Evolutionary conservation across 2,329 filamentous ascomycete genomes (phyloP).

Genomic region (Madurella mycetomatis): DNA sequence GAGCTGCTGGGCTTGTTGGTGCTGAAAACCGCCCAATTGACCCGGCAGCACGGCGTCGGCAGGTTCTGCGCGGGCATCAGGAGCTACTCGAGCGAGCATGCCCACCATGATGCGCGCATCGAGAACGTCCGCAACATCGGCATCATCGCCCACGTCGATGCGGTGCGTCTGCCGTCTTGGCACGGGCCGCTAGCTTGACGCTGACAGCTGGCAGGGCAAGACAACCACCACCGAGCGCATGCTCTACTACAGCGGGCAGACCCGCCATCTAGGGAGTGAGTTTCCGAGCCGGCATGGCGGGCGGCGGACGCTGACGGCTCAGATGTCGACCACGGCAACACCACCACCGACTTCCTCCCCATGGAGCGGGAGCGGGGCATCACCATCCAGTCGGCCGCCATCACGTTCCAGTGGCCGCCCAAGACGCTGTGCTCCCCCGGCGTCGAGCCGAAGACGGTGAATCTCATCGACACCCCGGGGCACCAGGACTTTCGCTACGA

Average conservation of each 20-base stretch:
- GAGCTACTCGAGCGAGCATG: constrained; percentile 19
- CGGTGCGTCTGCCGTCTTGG: constrained; percentile 42
- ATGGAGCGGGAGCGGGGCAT: constrained; percentile 89
- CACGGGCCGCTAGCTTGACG: background rate
- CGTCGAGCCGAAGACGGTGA: constrained; percentile 62
- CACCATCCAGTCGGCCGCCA: constrained; percentile 95
- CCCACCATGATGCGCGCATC: constrained; percentile 38
- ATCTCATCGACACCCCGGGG: constrained; percentile 92
- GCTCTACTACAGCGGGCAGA: constrained; percentile 93
- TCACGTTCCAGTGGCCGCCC: constrained; percentile 87
- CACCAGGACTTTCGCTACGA: constrained; percentile 98
- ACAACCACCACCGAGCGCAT: constrained; percentile 98
- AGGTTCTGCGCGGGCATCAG: background rate
- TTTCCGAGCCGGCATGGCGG: constrained; percentile 3
- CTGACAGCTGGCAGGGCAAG: constrained; percentile 60
- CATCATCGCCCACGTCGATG: constrained; percentile 98
- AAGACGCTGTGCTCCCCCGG: constrained; percentile 37
- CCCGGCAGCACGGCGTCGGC: background rate
- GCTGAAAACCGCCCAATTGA: constrained; percentile 15
- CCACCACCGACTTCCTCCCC: constrained; percentile 93
- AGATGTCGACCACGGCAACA: constrained; percentile 95
- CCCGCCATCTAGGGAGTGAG: constrained; percentile 71
- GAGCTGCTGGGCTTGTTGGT: constrained; percentile 9
- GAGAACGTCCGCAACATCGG: constrained; percentile 86
- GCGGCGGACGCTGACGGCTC: background rate